A percentile compares a stretch with the other conserved stretches of the same genome.
phyloP scores from a whole-genome alignment of 2,329 filamentous ascomycete genomes.

The Penicillium hesseltinei region DNA sequence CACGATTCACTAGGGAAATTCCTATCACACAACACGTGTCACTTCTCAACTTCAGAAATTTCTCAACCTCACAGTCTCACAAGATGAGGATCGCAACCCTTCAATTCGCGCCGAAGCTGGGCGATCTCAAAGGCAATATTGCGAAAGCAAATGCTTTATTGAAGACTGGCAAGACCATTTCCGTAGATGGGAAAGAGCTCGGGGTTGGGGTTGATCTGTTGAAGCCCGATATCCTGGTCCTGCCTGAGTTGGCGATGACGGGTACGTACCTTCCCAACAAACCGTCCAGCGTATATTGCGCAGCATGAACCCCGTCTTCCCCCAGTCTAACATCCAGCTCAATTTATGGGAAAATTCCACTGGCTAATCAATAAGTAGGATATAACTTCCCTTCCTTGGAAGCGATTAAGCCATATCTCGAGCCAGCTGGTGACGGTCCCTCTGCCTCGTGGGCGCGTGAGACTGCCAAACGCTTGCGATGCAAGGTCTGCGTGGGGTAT shows the following conservation, averaged over 20 bases:
- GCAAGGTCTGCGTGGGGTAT: slow-evolving; percentile 64
- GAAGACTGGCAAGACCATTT: slow-evolving; percentile 30
- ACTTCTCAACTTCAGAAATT: background rate
- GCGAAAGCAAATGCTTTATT: slow-evolving; percentile 44
- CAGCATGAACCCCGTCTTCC: background rate
- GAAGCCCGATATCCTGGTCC: slow-evolving; percentile 55
- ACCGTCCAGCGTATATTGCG: background rate
- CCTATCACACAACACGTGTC: background rate
- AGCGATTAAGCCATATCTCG: slow-evolving; percentile 58
- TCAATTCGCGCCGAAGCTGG: slow-evolving; percentile 46
- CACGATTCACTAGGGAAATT: background rate
- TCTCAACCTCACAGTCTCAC: slow-evolving; percentile 13
- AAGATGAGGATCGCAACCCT: slow-evolving; percentile 50
- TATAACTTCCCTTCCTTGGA: slow-evolving; percentile 62
- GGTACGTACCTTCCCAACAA: slow-evolving; percentile 39
- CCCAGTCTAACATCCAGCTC: background rate
- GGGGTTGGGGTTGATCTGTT: slow-evolving; percentile 24
- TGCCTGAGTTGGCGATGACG: slow-evolving; percentile 63
- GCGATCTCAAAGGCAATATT: slow-evolving; percentile 48
- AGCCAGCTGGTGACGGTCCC: slow-evolving; percentile 55
- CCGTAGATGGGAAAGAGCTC: slow-evolving; percentile 10
- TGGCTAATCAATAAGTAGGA: slow-evolving; percentile 38
- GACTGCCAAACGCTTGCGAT: slow-evolving; percentile 54
- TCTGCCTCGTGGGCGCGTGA: slow-evolving; percentile 58
- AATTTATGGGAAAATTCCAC: background rate